These are phyloP conservation scores for Solanum medicagineum DNA, from an alignment of 257 asterid species.

Conservation along the genomic window DNA sequence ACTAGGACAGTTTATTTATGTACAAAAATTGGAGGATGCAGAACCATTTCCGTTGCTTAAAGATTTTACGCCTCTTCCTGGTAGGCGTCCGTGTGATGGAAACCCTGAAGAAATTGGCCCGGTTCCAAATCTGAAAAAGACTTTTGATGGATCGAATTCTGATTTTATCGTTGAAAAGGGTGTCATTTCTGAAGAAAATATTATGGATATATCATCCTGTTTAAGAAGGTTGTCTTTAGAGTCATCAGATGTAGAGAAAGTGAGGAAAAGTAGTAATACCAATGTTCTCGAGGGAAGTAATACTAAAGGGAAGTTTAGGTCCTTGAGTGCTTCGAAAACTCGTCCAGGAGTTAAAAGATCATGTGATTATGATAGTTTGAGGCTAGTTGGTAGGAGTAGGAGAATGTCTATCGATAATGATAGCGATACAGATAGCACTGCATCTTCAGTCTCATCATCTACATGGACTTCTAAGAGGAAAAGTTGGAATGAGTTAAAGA, in stretches of 20 bases:
- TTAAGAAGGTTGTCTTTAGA: conserved; percentile 11
- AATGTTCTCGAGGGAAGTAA: background rate
- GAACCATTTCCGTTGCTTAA: conserved; percentile 49
- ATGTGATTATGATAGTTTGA: background rate
- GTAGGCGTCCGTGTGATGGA: conserved; percentile 49
- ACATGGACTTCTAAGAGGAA: conserved; percentile 28
- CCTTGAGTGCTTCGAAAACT: conserved; percentile 27
- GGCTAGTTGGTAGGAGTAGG: background rate
- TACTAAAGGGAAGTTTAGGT: conserved; percentile 9
- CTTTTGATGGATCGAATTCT: conserved; percentile 13
- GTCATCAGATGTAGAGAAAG: conserved; percentile 16
- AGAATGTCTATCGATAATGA: conserved; percentile 23
- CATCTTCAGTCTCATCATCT: conserved; percentile 20
- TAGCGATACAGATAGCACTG: conserved; percentile 34
- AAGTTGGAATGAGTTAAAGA: conserved; percentile 69
- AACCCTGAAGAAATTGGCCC: conserved; percentile 37
- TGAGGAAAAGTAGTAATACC: background rate
- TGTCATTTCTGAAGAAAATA: conserved; percentile 49
- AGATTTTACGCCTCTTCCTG: conserved; percentile 49
- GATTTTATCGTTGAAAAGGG: conserved; percentile 47
- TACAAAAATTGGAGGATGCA: conserved; percentile 30
- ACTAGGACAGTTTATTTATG: conserved; percentile 58
- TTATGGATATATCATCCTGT: background rate
- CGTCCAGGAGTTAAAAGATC: conserved; percentile 7
- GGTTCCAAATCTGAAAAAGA: conserved; percentile 10